These are phyloP conservation scores for Actinomucor elegans DNA, from an alignment of 371 early-diverging fungal genomes.

Conservation along the genomic window DNA sequence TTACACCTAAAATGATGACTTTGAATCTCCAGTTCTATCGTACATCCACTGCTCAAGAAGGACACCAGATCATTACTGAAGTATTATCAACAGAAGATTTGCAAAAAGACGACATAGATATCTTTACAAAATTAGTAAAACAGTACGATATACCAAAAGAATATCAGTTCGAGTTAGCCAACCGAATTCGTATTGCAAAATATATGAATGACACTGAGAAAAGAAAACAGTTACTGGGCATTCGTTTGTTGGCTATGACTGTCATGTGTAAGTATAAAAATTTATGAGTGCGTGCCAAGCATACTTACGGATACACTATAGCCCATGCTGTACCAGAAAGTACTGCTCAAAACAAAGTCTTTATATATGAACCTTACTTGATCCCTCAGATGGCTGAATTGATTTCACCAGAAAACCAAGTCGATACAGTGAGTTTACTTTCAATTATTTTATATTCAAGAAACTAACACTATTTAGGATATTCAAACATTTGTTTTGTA, in stretches of 20 bases:
- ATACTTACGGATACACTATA: slow-evolving; percentile 9
- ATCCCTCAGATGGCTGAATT: slow-evolving; percentile 78
- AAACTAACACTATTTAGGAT: too few species aligned
- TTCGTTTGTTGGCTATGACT: slow-evolving; percentile 80
- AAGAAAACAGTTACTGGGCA: slow-evolving; percentile 62
- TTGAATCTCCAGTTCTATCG: slow-evolving; percentile 69
- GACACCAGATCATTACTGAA: slow-evolving; percentile 22
- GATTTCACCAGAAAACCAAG: slow-evolving; percentile 65
- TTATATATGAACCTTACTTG: slow-evolving; percentile 88
- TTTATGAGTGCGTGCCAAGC: background rate
- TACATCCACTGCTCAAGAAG: slow-evolving; percentile 22
- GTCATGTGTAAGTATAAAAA: slow-evolving; percentile 56
- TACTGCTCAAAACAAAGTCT: slow-evolving; percentile 71
- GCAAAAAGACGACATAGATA: slow-evolving; percentile 36
- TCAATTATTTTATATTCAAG: too few species aligned
- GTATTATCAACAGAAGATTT: slow-evolving; percentile 6
- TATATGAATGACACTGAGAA: slow-evolving; percentile 45
- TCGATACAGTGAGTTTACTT: slow-evolving; percentile 41
- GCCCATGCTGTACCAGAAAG: slow-evolving; percentile 69
- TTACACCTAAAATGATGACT: slow-evolving; percentile 53
- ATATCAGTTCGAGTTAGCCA: slow-evolving; percentile 76
- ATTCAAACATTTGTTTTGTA: slow-evolving; percentile 79
- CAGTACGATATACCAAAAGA: slow-evolving; percentile 74
- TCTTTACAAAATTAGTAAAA: slow-evolving; percentile 45
- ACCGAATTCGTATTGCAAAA: slow-evolving; percentile 76